Evolutionary conservation across 768 basidiomycete genomes (phyloP), one percentile per base, ranked within the genome.

Genomic region (Cystobasidium tubakii): DNA sequence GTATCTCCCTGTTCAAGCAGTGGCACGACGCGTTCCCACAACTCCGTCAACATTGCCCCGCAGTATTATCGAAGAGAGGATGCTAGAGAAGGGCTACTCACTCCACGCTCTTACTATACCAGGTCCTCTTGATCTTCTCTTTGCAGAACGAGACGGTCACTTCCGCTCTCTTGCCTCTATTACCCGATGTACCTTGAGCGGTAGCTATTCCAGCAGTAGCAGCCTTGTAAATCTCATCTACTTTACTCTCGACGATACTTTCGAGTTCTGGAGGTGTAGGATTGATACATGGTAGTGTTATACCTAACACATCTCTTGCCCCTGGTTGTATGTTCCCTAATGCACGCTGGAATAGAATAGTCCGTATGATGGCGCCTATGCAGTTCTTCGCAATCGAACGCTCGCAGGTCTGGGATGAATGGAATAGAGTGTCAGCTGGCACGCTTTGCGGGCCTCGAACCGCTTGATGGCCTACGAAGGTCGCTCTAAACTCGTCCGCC

Each of bases 21-120:
- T 63, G 10, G n/a, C n/a, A n/a, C n/a, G n/a, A n/a, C n/a, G n/a
- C n/a, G n/a, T n/a, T n/a, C n/a, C n/a, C n/a, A n/a, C n/a, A n/a
- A n/a, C n/a, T n/a, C n/a, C n/a, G n/a, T n/a, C n/a, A n/a, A n/a
- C n/a, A n/a, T n/a, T n/a, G n/a, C n/a, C n/a, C n/a, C n/a, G n/a
- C n/a, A n/a, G n/a, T n/a, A n/a, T n/a, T n/a, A n/a, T n/a, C n/a
- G n/a, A n/a, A n/a, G n/a, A 63, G 34, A 21, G n/a, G 27, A 27
- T 12, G 39, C 13, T 10, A 50, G 66, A 53, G 44, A 29, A 1
- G 6, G 4, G n/a, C n/a, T 25, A 67, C 66, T 43, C 29, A 67
- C 66, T 67, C 66, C 31, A 67, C 66, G n/a, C 44, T 67, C 66
- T 67, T 67, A 44, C 66, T 54, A 67, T 67, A 67, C 66, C 66